Conservation (phyloP, 202 grass and related monocot genomes). For the Zoysia matrella region DNA sequence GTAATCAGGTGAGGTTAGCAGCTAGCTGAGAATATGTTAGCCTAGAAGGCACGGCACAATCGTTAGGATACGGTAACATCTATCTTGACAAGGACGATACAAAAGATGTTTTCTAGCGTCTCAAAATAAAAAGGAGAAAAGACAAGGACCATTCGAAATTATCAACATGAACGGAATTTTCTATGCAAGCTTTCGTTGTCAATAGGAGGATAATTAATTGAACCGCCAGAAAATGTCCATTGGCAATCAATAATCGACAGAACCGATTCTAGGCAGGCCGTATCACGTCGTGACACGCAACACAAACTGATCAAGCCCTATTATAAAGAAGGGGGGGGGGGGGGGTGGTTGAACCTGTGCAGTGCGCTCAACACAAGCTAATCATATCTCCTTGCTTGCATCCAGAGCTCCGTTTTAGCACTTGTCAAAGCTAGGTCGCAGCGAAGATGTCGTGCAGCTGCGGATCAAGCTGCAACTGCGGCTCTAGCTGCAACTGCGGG, state of each 20-base stretch:
- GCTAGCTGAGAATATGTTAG: neutral
- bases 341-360: too few relatives aligned
- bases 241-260: neutral
- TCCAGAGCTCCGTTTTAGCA: neutral
- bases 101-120: neutral
- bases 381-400: neutral
- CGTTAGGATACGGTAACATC: neutral
- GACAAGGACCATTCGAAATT: neutral
- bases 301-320: too few relatives aligned
- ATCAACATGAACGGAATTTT: neutral
- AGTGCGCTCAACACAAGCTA: neutral
- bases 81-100: neutral
- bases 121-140: neutral
- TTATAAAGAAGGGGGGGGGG: too few relatives aligned
- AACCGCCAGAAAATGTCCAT: neutral
- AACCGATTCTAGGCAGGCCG: neutral
- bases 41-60: neutral
- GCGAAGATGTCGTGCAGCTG: conserved; percentile 37
- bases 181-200: conserved; percentile 6
- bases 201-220: neutral
- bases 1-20: neutral
- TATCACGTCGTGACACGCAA: neutral
- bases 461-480: conserved; percentile 47
- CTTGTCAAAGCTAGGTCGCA: too few relatives aligned
- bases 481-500: conserved; percentile 64